Base-by-base conservation (phyloP, 2,329 filamentous ascomycete species). In the Colletotrichum chlorophyti region DNA sequence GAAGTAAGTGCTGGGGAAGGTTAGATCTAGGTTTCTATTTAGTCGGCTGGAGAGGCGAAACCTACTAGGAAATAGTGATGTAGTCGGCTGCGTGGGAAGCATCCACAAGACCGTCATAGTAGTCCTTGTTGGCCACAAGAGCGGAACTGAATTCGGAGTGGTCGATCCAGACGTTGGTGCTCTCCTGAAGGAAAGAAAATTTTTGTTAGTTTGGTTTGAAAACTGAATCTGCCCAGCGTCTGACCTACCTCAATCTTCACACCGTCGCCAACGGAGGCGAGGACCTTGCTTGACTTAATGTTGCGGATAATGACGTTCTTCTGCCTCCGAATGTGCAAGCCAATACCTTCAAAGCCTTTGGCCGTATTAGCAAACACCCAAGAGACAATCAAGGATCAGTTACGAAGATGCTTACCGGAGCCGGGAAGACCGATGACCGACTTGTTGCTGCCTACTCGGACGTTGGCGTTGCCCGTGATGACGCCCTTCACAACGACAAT, bases 251-350 rank as follows among this genome's bases (percentile, higher is more conserved):
- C 51, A 5, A 63, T 58, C 21, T 41, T 73, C 50, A 82, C 68
- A 43, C 75, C 74, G 61, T 82, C 79, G 23, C 75, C 78, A 37
- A 71, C 69, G 10, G 65, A 61, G n/a, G 71, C 54, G 4, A 58
- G 69, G 2, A 83, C 78, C 54, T 21, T 70, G 29, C 14, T 53
- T 66, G 3, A 83, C 77, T 61, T 80, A 32, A 86, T 67, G 71
- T 86, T 86, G 42, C 79, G 80, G 45, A 86, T 67, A 53, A 86
- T 84, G 45, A 86, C 82, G 62, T 86, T 86, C 55, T 66, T 75
- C 29, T 69, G 70, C 15, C 69, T 65, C 63, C 77, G 76, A 60
- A 81, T 71, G 51, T 72, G 73, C 35, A 82, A 68, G 7, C 73
- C 75, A 60, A 76, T 68, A 46, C 74, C 71, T 24, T 60, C 49